Evolutionary conservation across 1,139 yeast species (phyloP), one percentile per base, ranked within the genome.

Genomic region (Suhomyces coccinellae): DNA sequence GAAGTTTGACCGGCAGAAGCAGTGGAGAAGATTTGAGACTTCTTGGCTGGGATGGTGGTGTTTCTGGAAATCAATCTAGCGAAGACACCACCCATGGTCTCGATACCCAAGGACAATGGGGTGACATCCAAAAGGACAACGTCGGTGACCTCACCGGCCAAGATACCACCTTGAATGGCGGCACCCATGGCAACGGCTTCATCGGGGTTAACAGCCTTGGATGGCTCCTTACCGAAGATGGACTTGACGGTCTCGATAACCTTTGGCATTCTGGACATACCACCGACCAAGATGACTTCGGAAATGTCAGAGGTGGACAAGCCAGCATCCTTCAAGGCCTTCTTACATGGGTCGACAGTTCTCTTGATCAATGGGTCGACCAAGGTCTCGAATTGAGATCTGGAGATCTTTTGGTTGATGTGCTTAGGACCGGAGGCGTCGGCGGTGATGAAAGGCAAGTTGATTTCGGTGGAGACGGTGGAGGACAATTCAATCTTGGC

Each of bases 231-330:
- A 69, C 95, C 95, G 73, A 93, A 93, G 62, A 93, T 79, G 55
- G 80, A 71, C 79, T 90, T 91, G 69, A 93, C 99, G 62, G 98
- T 91, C 69, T 90, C 97, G 55, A 89, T 79, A 67, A 93, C 98
- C 85, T 93, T 95, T 75, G 99, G 99, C 99, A 93, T 93, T 81
- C 99, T 89, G 53, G 98, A 87, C 99, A 91, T 93, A 85, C 99
- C 99, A 82, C 99, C 99, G 59, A 93, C 99, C 58, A 93, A 81
- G 66, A 93, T 86, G 60, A 93, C 98, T 75, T 93, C 99, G 60
- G 95, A 85, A 62, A 93, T 78, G 62, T 87, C 95, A 52, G 95
- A 85, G 47, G 96, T 82, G 55, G 85, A 61, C 67, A 93, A 77
- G 58, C 83, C 84, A 58, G 99, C 98, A 65, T 95, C 99, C 80